Conservation (phyloP, 169 alveolate genomes). For the Prorocentrum cordatum region DNA sequence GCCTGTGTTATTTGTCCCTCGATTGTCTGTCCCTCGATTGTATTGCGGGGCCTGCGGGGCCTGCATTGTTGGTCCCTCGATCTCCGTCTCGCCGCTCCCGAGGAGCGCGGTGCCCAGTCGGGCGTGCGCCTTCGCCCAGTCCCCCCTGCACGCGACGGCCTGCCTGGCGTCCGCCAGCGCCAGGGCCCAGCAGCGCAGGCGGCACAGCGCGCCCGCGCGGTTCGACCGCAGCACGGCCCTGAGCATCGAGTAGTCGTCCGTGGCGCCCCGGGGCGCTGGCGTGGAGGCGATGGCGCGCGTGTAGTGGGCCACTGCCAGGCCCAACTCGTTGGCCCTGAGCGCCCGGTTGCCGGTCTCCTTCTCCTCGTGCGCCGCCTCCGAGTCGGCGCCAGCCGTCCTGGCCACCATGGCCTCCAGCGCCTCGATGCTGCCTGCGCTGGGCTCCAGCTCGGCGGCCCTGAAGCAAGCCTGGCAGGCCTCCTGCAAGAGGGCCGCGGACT, state of each 20-base stretch:
- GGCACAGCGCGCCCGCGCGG: slow-evolving; percentile 37
- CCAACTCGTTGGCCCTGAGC: slow-evolving; percentile 11
- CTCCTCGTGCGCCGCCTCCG: slow-evolving; percentile 32
- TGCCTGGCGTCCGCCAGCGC: slow-evolving; percentile 37
- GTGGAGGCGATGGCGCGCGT: slow-evolving; percentile 7
- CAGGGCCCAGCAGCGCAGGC: slow-evolving; percentile 11
- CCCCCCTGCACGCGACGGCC: slow-evolving; percentile 33
- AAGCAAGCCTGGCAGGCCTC: slow-evolving; percentile 29
- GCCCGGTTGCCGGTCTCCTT: slow-evolving; percentile 43
- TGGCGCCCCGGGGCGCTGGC: not conserved
- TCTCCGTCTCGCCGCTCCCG: slow-evolving; percentile 67
- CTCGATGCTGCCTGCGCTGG: not conserved
- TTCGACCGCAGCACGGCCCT: slow-evolving; percentile 26
- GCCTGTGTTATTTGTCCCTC: too few relatives aligned
- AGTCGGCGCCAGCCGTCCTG: slow-evolving; percentile 17
- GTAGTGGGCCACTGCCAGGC: slow-evolving; percentile 44
- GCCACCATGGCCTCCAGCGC: slow-evolving; percentile 1
- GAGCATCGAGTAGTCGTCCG: slow-evolving; percentile 24
- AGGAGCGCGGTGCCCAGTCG: slow-evolving; percentile 28
- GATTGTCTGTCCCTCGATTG: too few relatives aligned
- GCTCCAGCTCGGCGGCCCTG: slow-evolving; percentile 36
- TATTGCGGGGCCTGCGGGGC: too few relatives aligned
- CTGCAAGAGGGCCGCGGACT: not conserved
- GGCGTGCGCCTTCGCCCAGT: slow-evolving; percentile 6
- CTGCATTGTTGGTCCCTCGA: too few relatives aligned